phyloP scores from a whole-genome alignment of 345 rosid genomes.

The Isatis tinctoria region DNA sequence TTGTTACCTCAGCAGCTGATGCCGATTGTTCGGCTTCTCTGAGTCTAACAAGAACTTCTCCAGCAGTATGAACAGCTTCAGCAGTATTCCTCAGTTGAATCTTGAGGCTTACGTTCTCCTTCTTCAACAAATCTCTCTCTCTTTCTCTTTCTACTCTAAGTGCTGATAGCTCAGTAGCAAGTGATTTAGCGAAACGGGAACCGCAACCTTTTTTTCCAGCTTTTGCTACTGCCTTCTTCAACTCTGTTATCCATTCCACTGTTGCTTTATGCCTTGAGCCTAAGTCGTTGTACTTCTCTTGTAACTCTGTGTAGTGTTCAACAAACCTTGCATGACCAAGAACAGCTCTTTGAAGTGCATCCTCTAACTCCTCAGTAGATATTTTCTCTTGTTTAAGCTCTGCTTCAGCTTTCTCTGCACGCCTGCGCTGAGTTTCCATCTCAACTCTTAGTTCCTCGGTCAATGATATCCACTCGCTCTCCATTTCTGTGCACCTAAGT shows the following conservation, averaged over 20 bases:
- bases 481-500: slow-evolving; percentile 89
- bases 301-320: slow-evolving; percentile 88
- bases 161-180: slow-evolving; percentile 74
- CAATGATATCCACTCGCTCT: slow-evolving; percentile 91
- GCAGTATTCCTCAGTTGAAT: slow-evolving; percentile 89
- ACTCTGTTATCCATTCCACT: slow-evolving; percentile 79
- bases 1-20: slow-evolving; percentile 67
- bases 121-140: slow-evolving; percentile 69
- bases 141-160: slow-evolving; percentile 73
- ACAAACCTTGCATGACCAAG: slow-evolving; percentile 93
- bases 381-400: slow-evolving; percentile 64
- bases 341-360: slow-evolving; percentile 79
- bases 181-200: slow-evolving; percentile 68
- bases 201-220: slow-evolving; percentile 84
- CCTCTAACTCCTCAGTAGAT: slow-evolving; percentile 75
- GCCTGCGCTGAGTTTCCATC: slow-evolving; percentile 63
- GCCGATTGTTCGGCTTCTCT: slow-evolving; percentile 92
- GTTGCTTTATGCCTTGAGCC: slow-evolving; percentile 61
- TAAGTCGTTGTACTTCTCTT: slow-evolving; percentile 81
- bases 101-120: slow-evolving; percentile 75
- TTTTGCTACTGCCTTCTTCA: slow-evolving; percentile 84
- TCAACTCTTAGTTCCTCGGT: slow-evolving; percentile 89
- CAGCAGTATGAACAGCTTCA: slow-evolving; percentile 98
- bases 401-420: slow-evolving; percentile 70
- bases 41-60: slow-evolving; percentile 88